These are phyloP conservation scores for Penicillium sp. DNA, from an alignment of 2,329 filamentous ascomycete species.

Conservation along the genomic window DNA sequence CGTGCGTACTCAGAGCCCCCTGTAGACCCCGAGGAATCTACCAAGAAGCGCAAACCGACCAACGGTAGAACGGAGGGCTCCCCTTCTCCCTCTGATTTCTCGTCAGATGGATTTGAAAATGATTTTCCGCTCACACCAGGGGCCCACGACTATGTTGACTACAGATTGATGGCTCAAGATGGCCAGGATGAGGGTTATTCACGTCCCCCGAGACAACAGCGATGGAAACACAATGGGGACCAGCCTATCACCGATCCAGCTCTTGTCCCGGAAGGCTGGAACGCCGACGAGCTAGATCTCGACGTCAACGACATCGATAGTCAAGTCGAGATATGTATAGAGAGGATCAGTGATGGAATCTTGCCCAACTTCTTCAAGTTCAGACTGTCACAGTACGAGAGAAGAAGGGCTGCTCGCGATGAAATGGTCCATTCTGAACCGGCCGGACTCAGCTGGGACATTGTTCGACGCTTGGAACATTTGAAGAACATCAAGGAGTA, in stretches of 20 bases:
- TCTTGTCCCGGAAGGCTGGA: background rate
- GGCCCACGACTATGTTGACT: background rate
- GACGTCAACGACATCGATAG: background rate
- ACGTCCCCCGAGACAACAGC: background rate
- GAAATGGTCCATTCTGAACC: background rate
- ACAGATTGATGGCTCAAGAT: background rate
- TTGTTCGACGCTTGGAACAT: background rate
- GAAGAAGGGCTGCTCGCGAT: background rate
- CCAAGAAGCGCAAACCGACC: background rate
- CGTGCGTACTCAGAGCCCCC: background rate
- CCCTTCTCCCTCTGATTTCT: background rate
- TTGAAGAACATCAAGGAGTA: background rate
- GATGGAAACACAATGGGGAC: background rate
- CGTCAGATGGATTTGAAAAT: background rate
- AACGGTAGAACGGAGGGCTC: background rate
- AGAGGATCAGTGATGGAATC: conserved; percentile 2
- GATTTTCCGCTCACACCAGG: background rate
- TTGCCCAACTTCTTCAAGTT: background rate
- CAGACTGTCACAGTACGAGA: background rate
- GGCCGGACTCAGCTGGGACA: background rate
- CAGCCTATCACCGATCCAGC: background rate
- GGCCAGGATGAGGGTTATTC: background rate
- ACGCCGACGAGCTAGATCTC: background rate
- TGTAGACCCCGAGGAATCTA: background rate
- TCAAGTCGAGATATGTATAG: background rate